These are phyloP conservation scores for Metarhizium humberi DNA, from an alignment of 2,329 filamentous ascomycete species.

Conservation along the genomic window DNA sequence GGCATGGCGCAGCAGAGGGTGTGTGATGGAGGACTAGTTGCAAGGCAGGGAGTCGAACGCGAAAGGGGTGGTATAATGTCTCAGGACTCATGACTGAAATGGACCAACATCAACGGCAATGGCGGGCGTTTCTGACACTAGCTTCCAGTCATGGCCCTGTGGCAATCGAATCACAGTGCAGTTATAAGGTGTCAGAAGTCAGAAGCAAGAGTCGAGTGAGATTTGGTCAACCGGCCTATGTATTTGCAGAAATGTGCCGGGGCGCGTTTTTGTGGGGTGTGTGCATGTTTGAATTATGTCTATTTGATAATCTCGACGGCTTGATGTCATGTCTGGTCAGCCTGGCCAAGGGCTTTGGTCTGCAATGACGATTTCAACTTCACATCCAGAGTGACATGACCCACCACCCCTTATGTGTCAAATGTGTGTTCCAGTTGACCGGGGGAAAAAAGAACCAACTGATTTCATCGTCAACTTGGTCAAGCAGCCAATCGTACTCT, in stretches of 20 bases:
- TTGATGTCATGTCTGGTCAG: background rate
- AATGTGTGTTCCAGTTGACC: background rate
- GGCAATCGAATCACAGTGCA: slow-evolving; percentile 3
- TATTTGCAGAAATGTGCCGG: background rate
- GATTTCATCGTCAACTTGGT: background rate
- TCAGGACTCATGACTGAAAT: background rate
- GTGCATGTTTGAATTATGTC: background rate
- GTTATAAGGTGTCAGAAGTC: background rate
- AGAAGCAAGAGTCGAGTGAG: background rate
- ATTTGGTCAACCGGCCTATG: background rate
- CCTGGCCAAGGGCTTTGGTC: background rate
- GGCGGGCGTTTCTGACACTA: slow-evolving; percentile 3
- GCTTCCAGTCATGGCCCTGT: background rate
- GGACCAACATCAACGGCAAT: slow-evolving; percentile 1
- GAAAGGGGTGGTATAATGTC: slow-evolving; percentile 4
- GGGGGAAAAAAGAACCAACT: background rate
- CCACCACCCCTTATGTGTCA: background rate
- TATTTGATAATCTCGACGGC: background rate
- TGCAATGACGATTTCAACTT: background rate
- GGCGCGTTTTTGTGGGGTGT: background rate
- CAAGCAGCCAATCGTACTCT: slow-evolving; percentile 1
- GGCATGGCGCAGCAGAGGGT: background rate
- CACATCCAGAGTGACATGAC: background rate
- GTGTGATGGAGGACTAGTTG: background rate
- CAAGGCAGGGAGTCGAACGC: background rate